Percentiles rank a stretch among this genome's conserved stretches.
These are phyloP conservation scores for Amphicarpaea edgeworthii DNA, from an alignment of 306 rosid species.

Conservation along the genomic window DNA sequence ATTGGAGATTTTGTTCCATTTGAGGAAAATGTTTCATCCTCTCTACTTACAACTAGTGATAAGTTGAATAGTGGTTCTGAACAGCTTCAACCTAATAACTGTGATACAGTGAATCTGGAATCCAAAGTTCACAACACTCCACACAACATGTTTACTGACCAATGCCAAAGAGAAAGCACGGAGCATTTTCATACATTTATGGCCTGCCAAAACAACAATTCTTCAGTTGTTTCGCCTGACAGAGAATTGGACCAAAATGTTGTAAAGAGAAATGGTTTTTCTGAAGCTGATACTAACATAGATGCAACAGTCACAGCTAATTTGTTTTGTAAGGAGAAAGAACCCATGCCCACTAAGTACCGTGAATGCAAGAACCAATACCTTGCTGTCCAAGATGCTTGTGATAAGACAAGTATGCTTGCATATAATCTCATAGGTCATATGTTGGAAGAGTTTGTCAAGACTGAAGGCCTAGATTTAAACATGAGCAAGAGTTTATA, in stretches of 20 bases:
- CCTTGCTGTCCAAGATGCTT: conserved; percentile 70
- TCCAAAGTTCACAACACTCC: conserved; percentile 7
- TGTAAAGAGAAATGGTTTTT: conserved; percentile 28
- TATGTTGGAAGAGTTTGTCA: conserved; percentile 64
- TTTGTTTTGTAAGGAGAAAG: conserved; percentile 34
- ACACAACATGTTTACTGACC: neutral
- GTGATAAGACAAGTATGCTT: conserved; percentile 80
- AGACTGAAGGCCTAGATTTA: conserved; percentile 54
- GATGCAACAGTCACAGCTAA: conserved; percentile 31
- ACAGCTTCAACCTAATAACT: conserved; percentile 36
- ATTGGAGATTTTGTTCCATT: conserved; percentile 63
- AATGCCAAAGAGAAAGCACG: conserved; percentile 25
- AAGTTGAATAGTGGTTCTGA: conserved; percentile 34
- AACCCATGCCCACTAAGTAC: conserved; percentile 27
- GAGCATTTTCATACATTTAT: conserved; percentile 6
- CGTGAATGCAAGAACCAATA: conserved; percentile 58
- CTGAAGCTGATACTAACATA: conserved; percentile 33
- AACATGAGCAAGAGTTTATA: conserved; percentile 50
- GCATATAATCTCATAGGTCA: conserved; percentile 73
- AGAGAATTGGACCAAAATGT: conserved; percentile 36
- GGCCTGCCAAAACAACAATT: conserved; percentile 1
- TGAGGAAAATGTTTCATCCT: conserved; percentile 40
- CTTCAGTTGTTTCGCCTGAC: conserved; percentile 33
- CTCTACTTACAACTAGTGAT: conserved; percentile 13
- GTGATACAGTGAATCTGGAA: conserved; percentile 28